These are phyloP conservation scores for Pseudocercospora eumusae DNA, from an alignment of 2,329 filamentous ascomycete species.

Conservation along the genomic window DNA sequence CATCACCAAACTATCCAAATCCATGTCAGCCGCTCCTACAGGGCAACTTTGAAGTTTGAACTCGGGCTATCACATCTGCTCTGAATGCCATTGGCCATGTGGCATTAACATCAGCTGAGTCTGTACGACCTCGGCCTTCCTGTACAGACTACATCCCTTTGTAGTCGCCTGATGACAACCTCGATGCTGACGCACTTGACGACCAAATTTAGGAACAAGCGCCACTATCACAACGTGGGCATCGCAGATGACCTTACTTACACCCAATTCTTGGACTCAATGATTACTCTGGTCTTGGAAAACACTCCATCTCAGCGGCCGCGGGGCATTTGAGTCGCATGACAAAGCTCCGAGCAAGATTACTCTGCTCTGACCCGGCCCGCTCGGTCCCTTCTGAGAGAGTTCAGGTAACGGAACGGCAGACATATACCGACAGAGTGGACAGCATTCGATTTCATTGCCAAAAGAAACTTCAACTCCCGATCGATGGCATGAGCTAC, in stretches of 20 bases:
- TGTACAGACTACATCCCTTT: background rate
- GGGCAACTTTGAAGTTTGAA: too few species aligned
- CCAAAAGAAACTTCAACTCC: background rate
- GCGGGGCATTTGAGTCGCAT: background rate
- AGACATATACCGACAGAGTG: conserved; percentile 1
- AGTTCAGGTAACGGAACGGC: background rate
- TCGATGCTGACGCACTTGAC: background rate
- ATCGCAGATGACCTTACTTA: background rate
- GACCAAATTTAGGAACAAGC: conserved; percentile 7
- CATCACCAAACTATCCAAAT: background rate
- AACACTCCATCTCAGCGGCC: background rate
- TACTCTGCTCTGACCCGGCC: conserved; percentile 2
- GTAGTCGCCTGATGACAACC: background rate
- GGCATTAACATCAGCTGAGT: background rate
- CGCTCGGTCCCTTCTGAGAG: background rate
- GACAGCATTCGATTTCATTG: background rate
- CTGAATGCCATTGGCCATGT: conserved; percentile 4
- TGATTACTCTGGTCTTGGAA: background rate
- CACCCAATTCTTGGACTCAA: background rate
- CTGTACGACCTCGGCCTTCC: conserved; percentile 3
- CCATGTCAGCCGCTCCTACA: conserved; percentile 3
- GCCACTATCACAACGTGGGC: conserved; percentile 8
- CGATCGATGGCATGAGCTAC: background rate
- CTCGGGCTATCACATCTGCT: background rate
- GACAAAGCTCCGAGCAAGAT: conserved; percentile 5